A percentile compares a stretch with the other conserved stretches of the same genome.
Evolutionary conservation across 805 yeast species (phyloP).

Genomic region (Ogataea glucozyma): DNA sequence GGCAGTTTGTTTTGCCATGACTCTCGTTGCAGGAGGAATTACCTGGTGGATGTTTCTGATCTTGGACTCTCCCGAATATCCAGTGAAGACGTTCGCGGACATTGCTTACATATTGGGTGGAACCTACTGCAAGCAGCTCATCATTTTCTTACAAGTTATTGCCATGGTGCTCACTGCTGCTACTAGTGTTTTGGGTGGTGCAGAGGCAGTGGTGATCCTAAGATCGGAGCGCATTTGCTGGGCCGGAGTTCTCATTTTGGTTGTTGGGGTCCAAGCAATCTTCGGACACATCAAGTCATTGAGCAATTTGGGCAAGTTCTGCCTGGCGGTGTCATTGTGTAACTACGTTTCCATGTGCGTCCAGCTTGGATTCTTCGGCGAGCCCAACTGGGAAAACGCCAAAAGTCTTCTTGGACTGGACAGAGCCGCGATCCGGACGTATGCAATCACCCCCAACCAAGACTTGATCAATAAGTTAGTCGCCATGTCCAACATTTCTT

Average conservation of each 20-base stretch:
- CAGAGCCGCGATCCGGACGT: constrained; percentile 23
- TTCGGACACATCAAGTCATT: constrained; percentile 44
- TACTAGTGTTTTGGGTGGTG: constrained; percentile 39
- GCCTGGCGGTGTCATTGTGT: constrained; percentile 19
- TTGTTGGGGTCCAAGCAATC: constrained; percentile 43
- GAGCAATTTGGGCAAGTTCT: constrained; percentile 34
- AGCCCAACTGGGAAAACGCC: constrained; percentile 27
- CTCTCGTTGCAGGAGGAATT: constrained; percentile 43
- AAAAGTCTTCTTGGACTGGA: constrained; percentile 21
- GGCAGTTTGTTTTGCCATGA: constrained; percentile 23
- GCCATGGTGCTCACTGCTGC: constrained; percentile 47
- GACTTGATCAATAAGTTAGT: constrained; percentile 34
- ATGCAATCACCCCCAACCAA: constrained; percentile 17
- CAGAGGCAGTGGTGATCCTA: constrained; percentile 43
- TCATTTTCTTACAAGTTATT: constrained; percentile 39
- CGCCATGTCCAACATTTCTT: constrained; percentile 47
- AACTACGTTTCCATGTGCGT: constrained; percentile 23
- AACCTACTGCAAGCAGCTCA: constrained; percentile 29
- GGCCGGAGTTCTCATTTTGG: constrained; percentile 40
- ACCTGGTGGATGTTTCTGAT: constrained; percentile 39
- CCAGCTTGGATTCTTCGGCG: constrained; percentile 19
- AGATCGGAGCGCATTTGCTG: constrained; percentile 38
- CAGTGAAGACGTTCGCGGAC: constrained; percentile 44
- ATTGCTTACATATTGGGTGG: constrained; percentile 42
- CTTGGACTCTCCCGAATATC: constrained; percentile 44